Evolutionary conservation across 441 rosid species (phyloP), one percentile per base, ranked within the genome.

Genomic region (Adansonia grandidieri): DNA sequence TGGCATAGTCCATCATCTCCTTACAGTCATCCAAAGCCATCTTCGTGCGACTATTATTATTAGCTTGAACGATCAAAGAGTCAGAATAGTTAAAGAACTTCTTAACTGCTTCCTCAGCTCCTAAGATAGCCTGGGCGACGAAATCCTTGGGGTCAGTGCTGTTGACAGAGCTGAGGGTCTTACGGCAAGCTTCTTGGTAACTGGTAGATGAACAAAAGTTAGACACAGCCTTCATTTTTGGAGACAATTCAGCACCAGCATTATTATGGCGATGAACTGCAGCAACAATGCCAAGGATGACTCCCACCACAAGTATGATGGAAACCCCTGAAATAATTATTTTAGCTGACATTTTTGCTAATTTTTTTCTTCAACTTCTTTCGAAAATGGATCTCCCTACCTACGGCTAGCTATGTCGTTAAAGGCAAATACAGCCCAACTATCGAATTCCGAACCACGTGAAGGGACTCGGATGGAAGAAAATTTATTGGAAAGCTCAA

Each of bases 1-100:
- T 53, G 0, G 95, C 98, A 50, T 79, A 78, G 60, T 82, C 73
- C 74, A 89, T 71, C 76, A 91, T 70, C 42, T 75, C 88, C 79
- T 89, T 87, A 77, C 97, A 95, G 80, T 93, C 94, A 6, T 90
- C 90, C 72, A 95, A 82, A 14, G 89, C 91, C 77, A 84, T 84
- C 73, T 86, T 89, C 14, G 80, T 77, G 28, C 80, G 84, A 0
- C 78, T 50, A 32, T 71, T 78, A 0, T 74, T 77, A 22, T 80
- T 66, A 10, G 80, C 76, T 2, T 76, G 77, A 42, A 71, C 70
- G 7, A 85, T 22, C 62, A 83, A 61, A 9, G 87, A 44, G 9
- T 80, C 80, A 7, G 89, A 84, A 71, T 83, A 76, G 75, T 87
- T 84, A 68, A 83, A 63, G 1, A 92, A 77, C 17, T 80, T 82